Evolutionary conservation across 208 protist species (phyloP), one percentile per base, ranked within the genome.

Genomic region (Acanthamoeba quina): DNA sequence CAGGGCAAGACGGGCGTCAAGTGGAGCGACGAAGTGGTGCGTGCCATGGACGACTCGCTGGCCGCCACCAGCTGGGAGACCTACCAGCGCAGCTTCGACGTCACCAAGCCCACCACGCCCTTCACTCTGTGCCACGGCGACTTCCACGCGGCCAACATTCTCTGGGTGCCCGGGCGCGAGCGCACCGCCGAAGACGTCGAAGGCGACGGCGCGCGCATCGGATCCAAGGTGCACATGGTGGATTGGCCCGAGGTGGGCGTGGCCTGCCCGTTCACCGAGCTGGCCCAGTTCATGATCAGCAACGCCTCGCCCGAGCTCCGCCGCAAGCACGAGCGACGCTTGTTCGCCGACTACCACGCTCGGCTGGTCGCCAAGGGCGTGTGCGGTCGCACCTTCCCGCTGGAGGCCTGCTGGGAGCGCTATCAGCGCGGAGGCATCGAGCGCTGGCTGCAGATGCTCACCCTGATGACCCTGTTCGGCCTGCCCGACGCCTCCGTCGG

Each of bases 81-180:
- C 26, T 95, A 83, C 29, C 82, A 64, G 37, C 37, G 31, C 7
- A 56, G 58, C 58, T 68, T 85, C 34, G 66, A 95, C 47, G 90
- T 92, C 11, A 29, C 34, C 26, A 9, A 76, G n/a, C 7, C 44
- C 5, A 47, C 49, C 13, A 92, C 66, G 19, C 24, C 83, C 24
- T 95, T 95, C 49, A 95, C 94, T 7, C 62, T 95, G 17, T 64
- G 56, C n/a, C 94, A 95, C 56, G 94, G 94, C 49, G 94, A 95
- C 90, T 95, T 92, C 29, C 94, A 95, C 68, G 94, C 94, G 64
- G 94, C 56, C 68, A 95, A 95, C 68, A 17, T 92, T n/a, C 58
- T 95, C 31, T 90, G 58, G 60, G n/a, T 64, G n/a, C 74, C 58
- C 37, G 31, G n/a, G 0, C 41, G 37, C 10, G 11, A 11, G 44